Evolutionary conservation across 1,284 basidiomycete genomes (phyloP).

Genomic region (Mycena sp.): DNA sequence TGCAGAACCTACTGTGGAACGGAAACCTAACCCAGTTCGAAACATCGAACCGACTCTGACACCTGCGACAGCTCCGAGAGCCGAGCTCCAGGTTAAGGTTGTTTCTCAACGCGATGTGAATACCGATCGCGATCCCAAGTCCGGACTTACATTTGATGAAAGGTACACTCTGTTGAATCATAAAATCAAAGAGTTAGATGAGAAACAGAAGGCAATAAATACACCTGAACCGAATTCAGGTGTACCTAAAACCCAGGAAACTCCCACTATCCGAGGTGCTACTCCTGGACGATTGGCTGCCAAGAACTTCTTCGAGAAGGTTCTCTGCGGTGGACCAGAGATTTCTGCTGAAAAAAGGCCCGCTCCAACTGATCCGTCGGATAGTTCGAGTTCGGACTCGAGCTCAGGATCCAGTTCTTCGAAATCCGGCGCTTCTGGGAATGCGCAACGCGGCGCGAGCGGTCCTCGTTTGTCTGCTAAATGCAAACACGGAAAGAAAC

Average conservation of each 20-base stretch:
- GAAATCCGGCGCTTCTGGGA: not conserved
- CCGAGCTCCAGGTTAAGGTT: not conserved
- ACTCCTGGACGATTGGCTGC: not conserved
- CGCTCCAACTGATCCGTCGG: not conserved
- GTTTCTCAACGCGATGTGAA: not conserved
- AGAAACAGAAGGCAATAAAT: not conserved
- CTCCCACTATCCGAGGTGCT: not conserved
- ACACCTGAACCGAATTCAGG: not conserved
- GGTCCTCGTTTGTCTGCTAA: not conserved
- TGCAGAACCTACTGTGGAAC: not conserved
- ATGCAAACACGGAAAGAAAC: not conserved
- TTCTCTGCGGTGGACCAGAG: not conserved
- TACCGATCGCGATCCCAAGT: not conserved
- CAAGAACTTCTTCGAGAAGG: slow-evolving; percentile 5
- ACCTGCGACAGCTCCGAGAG: no score
- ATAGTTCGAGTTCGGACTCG: not conserved
- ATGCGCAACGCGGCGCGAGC: not conserved
- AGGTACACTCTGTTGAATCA: not conserved
- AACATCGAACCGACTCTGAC: no score
- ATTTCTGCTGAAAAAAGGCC: not conserved
- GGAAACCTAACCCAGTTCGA: no score
- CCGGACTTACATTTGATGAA: slow-evolving; percentile 3
- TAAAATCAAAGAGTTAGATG: not conserved
- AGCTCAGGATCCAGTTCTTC: not conserved
- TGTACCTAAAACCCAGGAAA: not conserved